These are phyloP conservation scores for Cyberlindnera lachancei DNA, from an alignment of 805 yeast genomes.

Conservation along the genomic window DNA sequence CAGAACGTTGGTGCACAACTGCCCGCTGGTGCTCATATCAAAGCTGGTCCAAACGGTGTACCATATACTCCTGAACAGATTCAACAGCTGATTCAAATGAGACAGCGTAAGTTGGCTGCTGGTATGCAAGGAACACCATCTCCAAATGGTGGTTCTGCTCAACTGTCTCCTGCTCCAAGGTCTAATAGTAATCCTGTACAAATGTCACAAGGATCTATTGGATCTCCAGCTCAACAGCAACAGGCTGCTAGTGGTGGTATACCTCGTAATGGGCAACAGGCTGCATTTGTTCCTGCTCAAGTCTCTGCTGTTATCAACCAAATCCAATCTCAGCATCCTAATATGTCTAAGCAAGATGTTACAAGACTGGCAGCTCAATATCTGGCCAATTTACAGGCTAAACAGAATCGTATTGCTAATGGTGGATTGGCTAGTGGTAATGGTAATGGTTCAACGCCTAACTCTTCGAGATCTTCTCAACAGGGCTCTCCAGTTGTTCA, in stretches of 20 bases:
- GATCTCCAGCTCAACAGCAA: background rate
- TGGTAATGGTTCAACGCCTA: conserved; percentile 3
- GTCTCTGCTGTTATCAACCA: conserved; percentile 58
- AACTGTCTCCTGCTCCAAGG: conserved; percentile 7
- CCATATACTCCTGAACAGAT: conserved; percentile 56
- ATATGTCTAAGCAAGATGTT: conserved; percentile 54
- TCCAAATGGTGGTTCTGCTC: conserved; percentile 10
- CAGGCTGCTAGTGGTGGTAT: background rate
- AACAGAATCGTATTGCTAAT: conserved; percentile 5
- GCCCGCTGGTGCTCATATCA: background rate
- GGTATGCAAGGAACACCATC: conserved; percentile 12
- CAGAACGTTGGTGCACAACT: conserved; percentile 5
- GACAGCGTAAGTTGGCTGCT: conserved; percentile 17
- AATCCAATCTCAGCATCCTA: conserved; percentile 61
- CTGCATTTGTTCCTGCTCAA: conserved; percentile 50
- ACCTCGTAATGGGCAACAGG: conserved; percentile 7
- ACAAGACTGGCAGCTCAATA: conserved; percentile 60
- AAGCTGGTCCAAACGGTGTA: conserved; percentile 38
- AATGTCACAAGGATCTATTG: conserved; percentile 3
- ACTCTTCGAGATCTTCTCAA: conserved; percentile 2
- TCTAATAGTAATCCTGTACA: conserved; percentile 17
- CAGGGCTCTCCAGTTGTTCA: conserved; percentile 8
- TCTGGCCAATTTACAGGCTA: conserved; percentile 43
- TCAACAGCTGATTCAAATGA: conserved; percentile 45
- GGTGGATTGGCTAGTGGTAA: conserved; percentile 1